These are phyloP conservation scores for Salix viminalis DNA, from an alignment of 345 rosid species.

Conservation along the genomic window DNA sequence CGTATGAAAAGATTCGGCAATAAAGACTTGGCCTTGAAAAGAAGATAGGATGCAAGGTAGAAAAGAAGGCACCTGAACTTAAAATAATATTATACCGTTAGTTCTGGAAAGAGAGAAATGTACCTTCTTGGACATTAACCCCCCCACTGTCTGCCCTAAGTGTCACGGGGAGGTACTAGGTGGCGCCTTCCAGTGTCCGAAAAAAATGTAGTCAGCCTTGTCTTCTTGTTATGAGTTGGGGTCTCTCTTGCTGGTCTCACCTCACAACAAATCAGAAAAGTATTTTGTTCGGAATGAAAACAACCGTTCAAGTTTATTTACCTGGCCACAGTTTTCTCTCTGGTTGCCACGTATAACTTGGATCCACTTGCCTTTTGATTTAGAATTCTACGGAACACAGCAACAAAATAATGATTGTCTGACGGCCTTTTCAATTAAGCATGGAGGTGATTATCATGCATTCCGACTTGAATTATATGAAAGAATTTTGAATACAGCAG, in stretches of 20 bases:
- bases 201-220: neutral
- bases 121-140: neutral
- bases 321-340: neutral
- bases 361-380: neutral
- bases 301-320: neutral
- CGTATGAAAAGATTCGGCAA: too few species aligned
- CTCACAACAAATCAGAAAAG: too few species aligned
- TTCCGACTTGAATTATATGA: too few species aligned
- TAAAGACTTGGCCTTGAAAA: too few species aligned
- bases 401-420: neutral
- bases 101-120: neutral
- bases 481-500: neutral
- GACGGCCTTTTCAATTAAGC: neutral
- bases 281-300: too few species aligned
- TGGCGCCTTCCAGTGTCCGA: neutral
- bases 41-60: too few species aligned
- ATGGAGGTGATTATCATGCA: neutral
- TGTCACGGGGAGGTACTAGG: neutral
- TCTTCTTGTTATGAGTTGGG: neutral
- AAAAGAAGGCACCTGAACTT: neutral
- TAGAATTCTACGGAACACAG: neutral
- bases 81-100: too few species aligned
- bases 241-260: too few species aligned
- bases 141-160: neutral
- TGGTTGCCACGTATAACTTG: slow-evolving; percentile 3